Base-by-base conservation (phyloP, 306 rosid species). In the Quillaja saponaria region DNA sequence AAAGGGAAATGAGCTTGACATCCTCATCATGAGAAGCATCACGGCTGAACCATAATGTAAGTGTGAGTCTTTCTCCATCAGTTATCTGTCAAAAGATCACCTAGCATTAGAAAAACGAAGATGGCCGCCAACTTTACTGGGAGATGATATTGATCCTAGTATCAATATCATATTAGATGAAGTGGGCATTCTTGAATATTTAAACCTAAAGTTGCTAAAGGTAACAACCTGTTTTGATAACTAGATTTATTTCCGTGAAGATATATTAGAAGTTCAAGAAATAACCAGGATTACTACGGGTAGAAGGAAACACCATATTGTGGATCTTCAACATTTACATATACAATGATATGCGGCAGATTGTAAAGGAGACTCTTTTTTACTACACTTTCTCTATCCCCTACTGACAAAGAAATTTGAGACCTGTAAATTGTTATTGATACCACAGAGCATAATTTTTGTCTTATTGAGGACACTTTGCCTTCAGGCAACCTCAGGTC, bases 11-110 rank as follows among this genome's bases (percentile, higher is more conserved):
- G 66, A 89, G 95, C 64, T 84, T 84, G 40, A 47, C 78, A 78
- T 92, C 96, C 81, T 92, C 99, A 20, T 92, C 96, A 74, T 87
- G 83, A 68, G 89, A 75, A 42, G 73, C 75, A 64, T 89, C 95
- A 63, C 95, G 95, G 56, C 78, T 92, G 81, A 89, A 83, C 96
- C 99, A 92, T 66, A 92, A 66, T 58, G 99, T 79, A 62, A 92
- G 86, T 3, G 96, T 89, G 53, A 89, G 91, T 37, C 99, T 89
- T 83, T 92, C 99, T 33, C 99, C 99, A 58, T 68, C 80, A 51
- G 71, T 85, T 63, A 89, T 73, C 99, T 89, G 88, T 55, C 68
- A 66, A 67, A 77, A 40, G 58, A 60, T 44, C 69, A 65, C 37
- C 38, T 59, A 73, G 69, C 34, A 67, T 76, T 66, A 67, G 72